Evolutionary conservation across 345 rosid genomes (phyloP).

Genomic region (Eucalyptus viminalis): DNA sequence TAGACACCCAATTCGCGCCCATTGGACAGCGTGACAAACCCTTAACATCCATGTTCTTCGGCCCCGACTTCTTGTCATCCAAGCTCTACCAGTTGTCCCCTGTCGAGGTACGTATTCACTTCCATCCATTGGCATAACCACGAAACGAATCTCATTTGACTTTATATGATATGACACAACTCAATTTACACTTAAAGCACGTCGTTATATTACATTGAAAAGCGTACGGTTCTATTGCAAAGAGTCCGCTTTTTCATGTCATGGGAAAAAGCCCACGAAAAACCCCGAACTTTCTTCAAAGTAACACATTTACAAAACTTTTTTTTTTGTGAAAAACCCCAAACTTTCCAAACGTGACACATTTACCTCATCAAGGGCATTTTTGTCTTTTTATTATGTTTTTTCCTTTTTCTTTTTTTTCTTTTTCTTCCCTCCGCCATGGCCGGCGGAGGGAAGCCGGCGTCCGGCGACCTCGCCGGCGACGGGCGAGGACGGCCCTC

Average conservation of each 20-base stretch:
- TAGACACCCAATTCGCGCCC: constrained; percentile 1
- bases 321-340: too few species aligned
- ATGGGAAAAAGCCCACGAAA: too few species aligned
- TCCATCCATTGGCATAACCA: neutral
- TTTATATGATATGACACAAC: neutral
- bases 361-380: too few species aligned
- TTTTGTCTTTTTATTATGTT: too few species aligned
- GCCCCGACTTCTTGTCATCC: constrained; percentile 2
- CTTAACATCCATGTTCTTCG: neutral
- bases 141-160: neutral
- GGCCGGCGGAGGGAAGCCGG: too few species aligned
- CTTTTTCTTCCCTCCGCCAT: too few species aligned
- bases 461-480: too few species aligned
- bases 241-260: neutral
- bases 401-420: too few species aligned
- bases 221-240: neutral
- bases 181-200: neutral
- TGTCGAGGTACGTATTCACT: neutral
- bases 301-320: too few species aligned
- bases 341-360: too few species aligned
- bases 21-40: neutral
- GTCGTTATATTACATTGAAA: neutral
- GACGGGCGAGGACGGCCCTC: too few species aligned
- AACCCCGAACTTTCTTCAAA: too few species aligned
- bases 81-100: constrained; percentile 9